Conservation (phyloP, 441 rosid genomes). For the Jatropha multifida region DNA sequence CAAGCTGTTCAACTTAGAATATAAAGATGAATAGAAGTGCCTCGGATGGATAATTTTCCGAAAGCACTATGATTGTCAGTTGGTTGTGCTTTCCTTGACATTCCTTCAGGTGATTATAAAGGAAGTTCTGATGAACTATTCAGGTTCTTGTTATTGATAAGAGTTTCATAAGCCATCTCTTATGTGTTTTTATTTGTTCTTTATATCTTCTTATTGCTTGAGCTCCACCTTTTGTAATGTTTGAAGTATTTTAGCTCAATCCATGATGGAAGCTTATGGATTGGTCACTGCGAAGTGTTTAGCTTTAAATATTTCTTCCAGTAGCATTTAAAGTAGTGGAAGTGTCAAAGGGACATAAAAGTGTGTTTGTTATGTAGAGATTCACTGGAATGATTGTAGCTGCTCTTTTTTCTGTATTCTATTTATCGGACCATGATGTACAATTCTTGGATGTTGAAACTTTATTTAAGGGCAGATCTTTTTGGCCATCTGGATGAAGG, state of each 20-base stretch:
- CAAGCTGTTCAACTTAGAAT: background rate
- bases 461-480: conserved; percentile 16
- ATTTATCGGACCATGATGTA: background rate
- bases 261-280: conserved; percentile 5
- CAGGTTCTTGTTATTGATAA: conserved; percentile 6
- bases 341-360: background rate
- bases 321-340: conserved; percentile 19
- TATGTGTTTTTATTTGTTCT: background rate
- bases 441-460: conserved; percentile 9
- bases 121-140: conserved; percentile 5
- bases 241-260: conserved; percentile 3
- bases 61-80: background rate
- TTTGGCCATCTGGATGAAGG: conserved; percentile 10
- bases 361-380: background rate
- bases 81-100: background rate
- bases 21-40: background rate
- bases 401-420: conserved; percentile 4
- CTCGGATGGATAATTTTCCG: background rate
- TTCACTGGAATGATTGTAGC: conserved; percentile 1
- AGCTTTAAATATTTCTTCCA: background rate
- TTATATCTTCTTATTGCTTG: background rate
- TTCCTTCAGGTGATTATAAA: conserved; percentile 5
- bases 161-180: conserved; percentile 14
- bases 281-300: conserved; percentile 9
- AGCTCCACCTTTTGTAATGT: background rate